Evolutionary conservation across 1,284 basidiomycete species (phyloP), one percentile per base, ranked within the genome.

Genomic region (Anthracocystis panici-leucophaei): DNA sequence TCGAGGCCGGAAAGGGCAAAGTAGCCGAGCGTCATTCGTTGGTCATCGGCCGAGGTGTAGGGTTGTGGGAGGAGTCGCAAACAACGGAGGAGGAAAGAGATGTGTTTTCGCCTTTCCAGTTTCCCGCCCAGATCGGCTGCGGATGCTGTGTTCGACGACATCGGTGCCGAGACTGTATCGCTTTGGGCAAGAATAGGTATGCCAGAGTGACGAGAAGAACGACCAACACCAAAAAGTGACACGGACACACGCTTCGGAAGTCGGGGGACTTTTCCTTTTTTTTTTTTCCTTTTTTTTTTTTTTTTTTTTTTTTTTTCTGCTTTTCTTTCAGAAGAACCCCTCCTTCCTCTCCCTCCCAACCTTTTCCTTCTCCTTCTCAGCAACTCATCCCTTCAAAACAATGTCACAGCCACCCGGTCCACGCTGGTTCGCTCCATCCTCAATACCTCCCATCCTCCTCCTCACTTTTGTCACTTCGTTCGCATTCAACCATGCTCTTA

Each of bases 21-120:
- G 54, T 79, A 84, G 35, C 65, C 82, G 9, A 84, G 53, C 2
- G 83, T 82, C 78, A 84, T 80, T 10, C 82, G 75, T 54, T 84
- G 83, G 21, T 77, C 67, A 56, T 84, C 83, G 2, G 60, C 82
- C 18, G 69, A 71, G 0, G 72, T 76, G 64, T 84, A 84, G 1
- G 82, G 71, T 49, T 58, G 46, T 2, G 81, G 83, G 1, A 84
- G 67, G 56, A 83, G 65, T 0, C 78, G 73, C 10, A 84, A 55
- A 40, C 81, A 79, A 23, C 81, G 65, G 5, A 75, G 61, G 42
- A 78, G 78, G 60, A 84, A 84, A 12, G 76, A 75, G 33, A 70
- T 62, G 58, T 84, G 82, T 42, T 73, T 78, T 29, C 61, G 67
- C 23, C n/a, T 18, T 16, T 70, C 67, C 12, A 70, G 25, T 1